A percentile compares a stretch with the other conserved stretches of the same genome.
Conservation (phyloP, 768 basidiomycete genomes). For the Candolleomyces aberdarensis region DNA sequence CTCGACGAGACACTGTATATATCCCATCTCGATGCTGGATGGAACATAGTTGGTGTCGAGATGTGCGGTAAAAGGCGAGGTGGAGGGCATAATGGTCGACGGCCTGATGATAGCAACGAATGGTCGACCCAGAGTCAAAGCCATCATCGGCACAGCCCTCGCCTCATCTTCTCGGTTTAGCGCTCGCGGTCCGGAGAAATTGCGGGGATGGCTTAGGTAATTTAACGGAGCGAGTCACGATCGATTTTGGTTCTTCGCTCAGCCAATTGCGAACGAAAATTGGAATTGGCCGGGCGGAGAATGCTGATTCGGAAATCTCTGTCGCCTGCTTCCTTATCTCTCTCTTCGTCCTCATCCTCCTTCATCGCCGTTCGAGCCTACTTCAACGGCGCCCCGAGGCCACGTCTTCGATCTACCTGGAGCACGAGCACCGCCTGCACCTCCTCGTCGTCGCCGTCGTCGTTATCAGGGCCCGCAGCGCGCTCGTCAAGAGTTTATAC, state of each 20-base stretch:
- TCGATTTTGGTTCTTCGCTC: neutral
- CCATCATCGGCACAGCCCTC: too few species aligned
- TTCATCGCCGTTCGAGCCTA: too few species aligned
- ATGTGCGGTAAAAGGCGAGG: neutral
- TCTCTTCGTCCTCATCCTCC: neutral
- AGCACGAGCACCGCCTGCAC: neutral
- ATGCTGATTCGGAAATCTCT: constrained; percentile 6
- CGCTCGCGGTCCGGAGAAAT: too few species aligned
- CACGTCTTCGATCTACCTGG: neutral
- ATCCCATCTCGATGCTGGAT: neutral
- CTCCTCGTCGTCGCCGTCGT: neutral
- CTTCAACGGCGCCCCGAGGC: neutral
- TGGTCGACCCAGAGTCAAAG: too few species aligned
- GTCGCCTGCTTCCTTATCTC: neutral
- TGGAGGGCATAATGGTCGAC: too few species aligned
- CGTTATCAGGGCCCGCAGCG: neutral
- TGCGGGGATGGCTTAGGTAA: neutral
- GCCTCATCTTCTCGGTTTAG: too few species aligned
- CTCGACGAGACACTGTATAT: neutral
- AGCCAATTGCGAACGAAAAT: neutral
- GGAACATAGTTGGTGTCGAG: neutral
- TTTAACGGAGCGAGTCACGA: neutral
- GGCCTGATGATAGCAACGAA: too few species aligned
- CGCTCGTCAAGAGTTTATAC: neutral
- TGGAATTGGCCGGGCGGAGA: neutral